Conservation (phyloP, 345 rosid species). For the Populus euphratica region DNA sequence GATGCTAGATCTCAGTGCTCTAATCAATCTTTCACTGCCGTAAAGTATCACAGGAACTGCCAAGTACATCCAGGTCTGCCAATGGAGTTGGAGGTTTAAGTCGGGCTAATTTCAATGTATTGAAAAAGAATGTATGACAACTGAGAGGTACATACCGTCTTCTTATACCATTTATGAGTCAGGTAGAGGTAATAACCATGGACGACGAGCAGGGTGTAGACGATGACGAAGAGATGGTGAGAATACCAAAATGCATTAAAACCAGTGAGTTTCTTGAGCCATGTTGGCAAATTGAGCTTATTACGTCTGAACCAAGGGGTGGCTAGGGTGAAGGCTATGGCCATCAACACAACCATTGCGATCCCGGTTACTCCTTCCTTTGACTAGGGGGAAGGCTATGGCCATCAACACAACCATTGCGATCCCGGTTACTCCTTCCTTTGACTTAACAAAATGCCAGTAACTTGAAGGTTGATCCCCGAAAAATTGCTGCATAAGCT, state of each 20-base stretch:
- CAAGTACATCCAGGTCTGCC: slow-evolving; percentile 83
- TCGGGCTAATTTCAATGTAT: not conserved
- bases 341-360: slow-evolving; percentile 61
- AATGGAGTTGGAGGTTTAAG: not conserved
- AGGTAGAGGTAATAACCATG: slow-evolving; percentile 67
- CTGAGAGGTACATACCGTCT: slow-evolving; percentile 43
- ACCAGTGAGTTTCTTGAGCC: slow-evolving; percentile 66
- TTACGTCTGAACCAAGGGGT: slow-evolving; percentile 69
- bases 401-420: slow-evolving; percentile 68
- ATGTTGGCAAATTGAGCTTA: slow-evolving; percentile 50
- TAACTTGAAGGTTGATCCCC: slow-evolving; percentile 59
- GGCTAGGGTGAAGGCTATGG: slow-evolving; percentile 73
- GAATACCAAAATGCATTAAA: slow-evolving; percentile 91
- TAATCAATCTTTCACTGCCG: slow-evolving; percentile 51
- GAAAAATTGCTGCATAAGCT: slow-evolving; percentile 49
- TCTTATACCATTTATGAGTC: slow-evolving; percentile 52
- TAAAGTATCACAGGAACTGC: slow-evolving; percentile 56
- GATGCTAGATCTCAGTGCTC: slow-evolving; percentile 70
- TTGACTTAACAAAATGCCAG: slow-evolving; percentile 61
- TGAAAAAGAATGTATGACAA: not conserved
- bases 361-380: slow-evolving; percentile 68
- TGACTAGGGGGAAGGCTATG: no score
- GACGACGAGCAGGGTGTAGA: slow-evolving; percentile 58
- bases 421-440: slow-evolving; percentile 66
- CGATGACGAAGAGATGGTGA: slow-evolving; percentile 70